Evolutionary conservation across 1,284 basidiomycete genomes (phyloP).

Genomic region (Mycena sp.): DNA sequence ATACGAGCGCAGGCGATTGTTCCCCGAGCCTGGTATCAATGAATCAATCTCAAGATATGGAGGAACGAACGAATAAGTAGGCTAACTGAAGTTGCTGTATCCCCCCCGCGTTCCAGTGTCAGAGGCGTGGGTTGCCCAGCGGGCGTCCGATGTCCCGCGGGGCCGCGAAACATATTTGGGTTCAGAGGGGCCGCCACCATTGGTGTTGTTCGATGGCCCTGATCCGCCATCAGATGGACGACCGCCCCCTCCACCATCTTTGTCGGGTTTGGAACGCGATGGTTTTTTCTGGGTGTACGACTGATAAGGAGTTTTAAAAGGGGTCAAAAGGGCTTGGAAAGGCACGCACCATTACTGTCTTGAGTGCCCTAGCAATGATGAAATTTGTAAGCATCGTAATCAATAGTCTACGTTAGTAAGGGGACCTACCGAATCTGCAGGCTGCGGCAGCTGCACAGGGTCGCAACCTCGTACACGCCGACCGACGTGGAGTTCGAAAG

Average conservation of each 20-base stretch:
- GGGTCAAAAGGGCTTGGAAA: conserved; percentile 10
- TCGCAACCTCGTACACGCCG: conserved; percentile 93
- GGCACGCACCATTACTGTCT: conserved; percentile 75
- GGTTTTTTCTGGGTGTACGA: conserved; percentile 77
- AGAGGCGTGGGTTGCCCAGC: conserved; percentile 34
- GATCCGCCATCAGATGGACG: conserved; percentile 51
- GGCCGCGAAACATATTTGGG: conserved; percentile 35
- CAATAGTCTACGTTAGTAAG: not conserved
- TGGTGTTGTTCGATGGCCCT: conserved; percentile 25
- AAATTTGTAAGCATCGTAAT: conserved; percentile 22
- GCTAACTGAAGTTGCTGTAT: conserved; percentile 17
- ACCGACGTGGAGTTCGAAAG: conserved; percentile 86
- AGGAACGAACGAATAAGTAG: not conserved
- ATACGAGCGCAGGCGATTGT: too few species aligned
- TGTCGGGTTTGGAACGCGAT: conserved; percentile 60
- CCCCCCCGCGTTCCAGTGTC: conserved; percentile 1
- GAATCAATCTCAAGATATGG: too few species aligned
- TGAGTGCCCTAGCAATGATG: conserved; percentile 62
- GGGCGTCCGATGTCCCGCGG: conserved; percentile 45
- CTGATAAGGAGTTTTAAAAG: conserved; percentile 45
- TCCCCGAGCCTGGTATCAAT: too few species aligned
- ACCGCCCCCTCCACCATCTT: conserved; percentile 54
- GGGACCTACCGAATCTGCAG: conserved; percentile 82
- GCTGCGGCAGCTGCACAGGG: conserved; percentile 87
- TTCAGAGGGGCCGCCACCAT: conserved; percentile 14